Base-by-base conservation (phyloP, 371 early-diverging fungal genomes). In the Choanephora cucurbitarum region DNA sequence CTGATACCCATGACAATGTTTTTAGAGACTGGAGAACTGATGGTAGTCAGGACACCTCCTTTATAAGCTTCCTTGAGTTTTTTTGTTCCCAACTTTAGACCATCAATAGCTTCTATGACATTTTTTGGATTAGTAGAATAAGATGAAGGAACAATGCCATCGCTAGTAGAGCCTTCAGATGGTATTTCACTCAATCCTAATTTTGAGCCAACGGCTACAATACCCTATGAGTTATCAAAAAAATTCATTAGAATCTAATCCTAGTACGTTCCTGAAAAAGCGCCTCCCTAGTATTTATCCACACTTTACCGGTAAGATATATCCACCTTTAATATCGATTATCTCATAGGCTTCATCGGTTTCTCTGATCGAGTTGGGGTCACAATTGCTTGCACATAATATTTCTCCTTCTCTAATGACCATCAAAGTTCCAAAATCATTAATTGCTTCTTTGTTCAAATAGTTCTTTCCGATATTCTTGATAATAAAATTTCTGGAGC, bases 51-150 rank as follows among this genome's bases (percentile, higher is more conserved):
- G 8, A 86, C 58, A 58, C 89, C 89, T 9, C 81, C 85, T 54
- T 84, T 83, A 62, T 79, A 81, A 5, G 88, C 85, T 49, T 73
- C 84, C 18, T 79, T 71, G 52, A 85, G 64, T 52, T 82, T 85
- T 18, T 74, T 66, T 1, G 81, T 79, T 10, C 84, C 84, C 22
- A 85, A 68, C 48, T 81, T 81, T 14, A 86, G 40, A 10, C 85
- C 88, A 54, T 86, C 87, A 15, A 73, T 64, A 39, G 86, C 82
- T 19, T 63, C 49, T 14, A 79, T 51, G 37, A 83, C 60, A 18
- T 53, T 49, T 11, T 70, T 70, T 1, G 66, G 53, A 39, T 74
- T 52, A 22, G 54, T 57, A 8, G 63, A 59, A 5, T 49, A 44
- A n/a, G 65, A 50, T 15, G 73, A 34, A 21, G 46, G 47, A 8